Evolutionary conservation across 164 flowering plant genomes (phyloP), one percentile per base, ranked within the genome.

Genomic region (Amborella trichopoda): DNA sequence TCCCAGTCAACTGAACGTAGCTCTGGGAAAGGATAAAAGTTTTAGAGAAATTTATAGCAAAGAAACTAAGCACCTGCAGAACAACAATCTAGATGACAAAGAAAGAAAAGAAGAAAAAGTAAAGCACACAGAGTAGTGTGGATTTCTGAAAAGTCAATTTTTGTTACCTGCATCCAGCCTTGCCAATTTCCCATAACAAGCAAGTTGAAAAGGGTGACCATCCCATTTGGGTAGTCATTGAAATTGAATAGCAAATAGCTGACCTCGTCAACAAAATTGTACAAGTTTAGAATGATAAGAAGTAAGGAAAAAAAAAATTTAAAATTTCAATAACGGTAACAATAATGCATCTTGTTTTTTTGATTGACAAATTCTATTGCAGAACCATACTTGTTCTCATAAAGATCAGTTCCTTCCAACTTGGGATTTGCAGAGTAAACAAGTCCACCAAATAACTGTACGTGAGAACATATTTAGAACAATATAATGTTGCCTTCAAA

Each of bases 181-280:
- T 87, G 93, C 96, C 96, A 83, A 54, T 80, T 80, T 8, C 78
- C 78, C 96, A 87, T 76, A 50, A 87, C 93, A 20, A 91, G 60
- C 75, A 91, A 59, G 64, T 83, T 86, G 76, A 84, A 91, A 45
- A 88, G 87, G 40, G 99, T 87, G 59, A 91, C 94, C 96, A 91
- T 91, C 16, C 95, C 96, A 68, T 79, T 91, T 28, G 96, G 96
- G 63, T 82, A 91, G 68, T 91, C 99, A 59, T 91, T 91, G 46
- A 91, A 91, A 55, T 91, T 91, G 72, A 91, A 91, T 52, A 91
- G 95, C 5, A 75, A 46, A 66, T 90, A 90, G 71, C 98, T 90
- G 41, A 49, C 14, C 49, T 54, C 48, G 85, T 85, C 71, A 83
- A 80, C 88, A 53, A 63, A 69, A 62, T 16, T 36, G n/a, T n/a